These are phyloP conservation scores for Candida sp. DNA, from an alignment of 1,139 yeast genomes.

Conservation along the genomic window DNA sequence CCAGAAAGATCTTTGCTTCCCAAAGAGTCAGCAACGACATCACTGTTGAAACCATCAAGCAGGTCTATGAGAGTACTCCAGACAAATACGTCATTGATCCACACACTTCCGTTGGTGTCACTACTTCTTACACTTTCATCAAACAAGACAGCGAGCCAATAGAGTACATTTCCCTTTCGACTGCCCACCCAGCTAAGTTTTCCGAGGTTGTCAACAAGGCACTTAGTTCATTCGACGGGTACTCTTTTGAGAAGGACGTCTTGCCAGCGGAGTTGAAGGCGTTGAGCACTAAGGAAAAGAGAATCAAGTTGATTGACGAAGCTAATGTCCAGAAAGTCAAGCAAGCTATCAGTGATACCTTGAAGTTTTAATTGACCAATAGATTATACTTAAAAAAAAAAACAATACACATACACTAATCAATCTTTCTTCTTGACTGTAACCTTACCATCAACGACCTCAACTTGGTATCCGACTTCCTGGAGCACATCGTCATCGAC, in stretches of 20 bases:
- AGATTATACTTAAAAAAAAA: slow-evolving; percentile 1
- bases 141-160: slow-evolving; percentile 42
- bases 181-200: slow-evolving; percentile 99
- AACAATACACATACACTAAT: not conserved
- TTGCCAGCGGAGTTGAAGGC: slow-evolving; percentile 86
- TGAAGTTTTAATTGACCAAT: slow-evolving; percentile 25
- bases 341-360: slow-evolving; percentile 71
- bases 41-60: slow-evolving; percentile 77
- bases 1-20: slow-evolving; percentile 73
- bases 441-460: slow-evolving; percentile 40
- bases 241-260: slow-evolving; percentile 86
- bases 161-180: slow-evolving; percentile 79
- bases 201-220: slow-evolving; percentile 94
- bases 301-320: slow-evolving; percentile 74
- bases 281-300: slow-evolving; percentile 72
- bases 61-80: slow-evolving; percentile 61
- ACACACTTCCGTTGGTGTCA: slow-evolving; percentile 94
- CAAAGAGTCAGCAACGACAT: slow-evolving; percentile 80
- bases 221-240: slow-evolving; percentile 64
- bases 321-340: slow-evolving; percentile 79
- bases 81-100: slow-evolving; percentile 91
- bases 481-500: slow-evolving; percentile 37
- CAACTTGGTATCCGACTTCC: slow-evolving; percentile 46
- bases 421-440: slow-evolving; percentile 19
- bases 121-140: slow-evolving; percentile 70